phyloP scores from a whole-genome alignment of 192 early-diverging fungal species.

The Linnemannia exigua region DNA sequence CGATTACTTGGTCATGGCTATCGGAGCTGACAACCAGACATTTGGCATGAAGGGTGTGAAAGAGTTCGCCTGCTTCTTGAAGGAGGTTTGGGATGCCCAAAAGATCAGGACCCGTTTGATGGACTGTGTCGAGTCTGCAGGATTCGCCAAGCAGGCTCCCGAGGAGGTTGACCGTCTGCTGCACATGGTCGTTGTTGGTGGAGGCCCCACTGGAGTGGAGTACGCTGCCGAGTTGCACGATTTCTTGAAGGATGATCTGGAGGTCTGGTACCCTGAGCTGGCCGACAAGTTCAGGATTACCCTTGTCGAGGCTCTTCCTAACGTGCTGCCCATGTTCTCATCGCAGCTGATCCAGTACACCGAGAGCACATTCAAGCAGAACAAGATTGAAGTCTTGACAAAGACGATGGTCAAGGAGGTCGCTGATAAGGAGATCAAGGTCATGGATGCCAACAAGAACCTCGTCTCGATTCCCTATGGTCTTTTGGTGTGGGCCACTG shows the following conservation, averaged over 20 bases:
- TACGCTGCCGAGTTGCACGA: constrained; percentile 90
- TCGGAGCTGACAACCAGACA: constrained; percentile 84
- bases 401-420: constrained; percentile 89
- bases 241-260: constrained; percentile 82
- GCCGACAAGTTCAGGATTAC: constrained; percentile 85
- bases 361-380: constrained; percentile 81
- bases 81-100: constrained; percentile 83
- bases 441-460: constrained; percentile 73
- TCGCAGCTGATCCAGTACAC: constrained; percentile 86
- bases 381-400: constrained; percentile 79
- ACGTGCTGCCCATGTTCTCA: constrained; percentile 84
- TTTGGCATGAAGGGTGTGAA: constrained; percentile 85
- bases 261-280: constrained; percentile 83
- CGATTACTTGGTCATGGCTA: constrained; percentile 85
- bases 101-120: constrained; percentile 83
- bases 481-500: constrained; percentile 90
- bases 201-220: constrained; percentile 75
- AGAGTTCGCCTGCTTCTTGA: constrained; percentile 84
- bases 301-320: constrained; percentile 81
- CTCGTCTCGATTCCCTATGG: constrained; percentile 79
- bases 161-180: constrained; percentile 80
- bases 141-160: constrained; percentile 80
- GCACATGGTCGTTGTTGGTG: constrained; percentile 87
- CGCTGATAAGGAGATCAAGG: constrained; percentile 77
- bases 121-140: constrained; percentile 79